phyloP scores from a whole-genome alignment of 2,329 filamentous ascomycete genomes.

The Thielaviopsis punctulata region DNA sequence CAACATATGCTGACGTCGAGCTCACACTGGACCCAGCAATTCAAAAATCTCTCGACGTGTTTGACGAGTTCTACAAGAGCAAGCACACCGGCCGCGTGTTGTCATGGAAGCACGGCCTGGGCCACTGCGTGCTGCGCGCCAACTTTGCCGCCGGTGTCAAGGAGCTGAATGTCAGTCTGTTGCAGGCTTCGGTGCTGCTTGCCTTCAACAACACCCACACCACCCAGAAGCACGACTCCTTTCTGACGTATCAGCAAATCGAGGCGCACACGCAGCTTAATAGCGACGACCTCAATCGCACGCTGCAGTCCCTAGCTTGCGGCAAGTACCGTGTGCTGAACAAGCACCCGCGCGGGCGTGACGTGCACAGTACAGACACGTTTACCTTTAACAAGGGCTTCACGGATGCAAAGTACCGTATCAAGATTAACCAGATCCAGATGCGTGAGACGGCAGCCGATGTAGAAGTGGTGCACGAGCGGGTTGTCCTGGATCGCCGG shows the following conservation, averaged over 20 bases:
- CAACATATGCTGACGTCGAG: conserved; percentile 60
- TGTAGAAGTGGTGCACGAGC: conserved; percentile 83
- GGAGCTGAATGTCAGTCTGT: conserved; percentile 78
- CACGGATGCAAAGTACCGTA: conserved; percentile 62
- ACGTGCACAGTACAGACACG: conserved; percentile 61
- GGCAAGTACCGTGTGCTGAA: conserved; percentile 68
- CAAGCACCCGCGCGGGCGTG: conserved; percentile 72
- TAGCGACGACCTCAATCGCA: conserved; percentile 67
- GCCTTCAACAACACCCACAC: conserved; percentile 61
- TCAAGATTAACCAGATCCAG: conserved; percentile 99
- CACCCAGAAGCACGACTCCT: conserved; percentile 23
- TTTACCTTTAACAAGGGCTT: conserved; percentile 72
- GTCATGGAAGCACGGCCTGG: conserved; percentile 84
- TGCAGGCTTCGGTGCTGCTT: conserved; percentile 79
- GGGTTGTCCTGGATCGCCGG: conserved; percentile 74
- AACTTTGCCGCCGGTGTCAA: conserved; percentile 65
- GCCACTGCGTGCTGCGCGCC: conserved; percentile 73
- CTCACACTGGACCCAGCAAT: conserved; percentile 63
- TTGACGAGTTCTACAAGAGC: conserved; percentile 69
- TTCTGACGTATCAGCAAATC: conserved; percentile 60
- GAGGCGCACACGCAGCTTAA: conserved; percentile 55
- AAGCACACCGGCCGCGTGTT: conserved; percentile 82
- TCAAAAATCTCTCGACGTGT: conserved; percentile 58
- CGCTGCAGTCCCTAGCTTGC: conserved; percentile 86
- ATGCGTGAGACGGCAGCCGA: conserved; percentile 90